Evolutionary conservation across 768 basidiomycete species (phyloP).

Genomic region (Phlebiopsis flavidoalba): DNA sequence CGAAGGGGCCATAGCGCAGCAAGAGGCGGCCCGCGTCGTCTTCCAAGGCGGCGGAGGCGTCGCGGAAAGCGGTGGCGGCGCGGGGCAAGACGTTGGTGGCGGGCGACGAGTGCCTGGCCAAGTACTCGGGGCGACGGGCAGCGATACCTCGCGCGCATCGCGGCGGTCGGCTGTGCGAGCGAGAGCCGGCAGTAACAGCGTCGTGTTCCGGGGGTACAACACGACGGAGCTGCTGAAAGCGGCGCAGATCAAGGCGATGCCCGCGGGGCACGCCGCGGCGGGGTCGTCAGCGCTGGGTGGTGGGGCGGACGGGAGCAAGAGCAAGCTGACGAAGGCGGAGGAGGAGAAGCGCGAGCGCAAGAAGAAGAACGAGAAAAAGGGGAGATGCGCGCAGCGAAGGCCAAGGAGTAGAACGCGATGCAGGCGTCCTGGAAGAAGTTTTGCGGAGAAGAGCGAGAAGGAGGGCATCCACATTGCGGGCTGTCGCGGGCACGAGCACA

Average conservation of each 20-base stretch:
- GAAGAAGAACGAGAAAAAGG: constrained; percentile 93
- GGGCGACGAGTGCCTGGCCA: constrained; percentile 82
- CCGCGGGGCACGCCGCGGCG: constrained; percentile 44
- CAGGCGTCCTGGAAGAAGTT: constrained; percentile 93
- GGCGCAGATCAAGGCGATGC: constrained; percentile 64
- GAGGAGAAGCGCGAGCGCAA: constrained; percentile 85
- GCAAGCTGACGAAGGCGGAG: constrained; percentile 73
- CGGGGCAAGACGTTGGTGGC: constrained; percentile 62
- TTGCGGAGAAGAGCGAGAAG: constrained; percentile 89
- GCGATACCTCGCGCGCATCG: constrained; percentile 88
- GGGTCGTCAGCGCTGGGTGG: too few relatives aligned
- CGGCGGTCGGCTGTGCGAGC: constrained; percentile 73
- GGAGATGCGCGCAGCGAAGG: constrained; percentile 77
- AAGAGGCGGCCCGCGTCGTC: constrained; percentile 59
- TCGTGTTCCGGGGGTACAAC: constrained; percentile 90
- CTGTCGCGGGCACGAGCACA: constrained; percentile 80
- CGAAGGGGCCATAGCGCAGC: constrained; percentile 66
- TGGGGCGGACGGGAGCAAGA: constrained; percentile 51
- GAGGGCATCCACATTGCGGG: constrained; percentile 91
- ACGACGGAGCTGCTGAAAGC: constrained; percentile 81
- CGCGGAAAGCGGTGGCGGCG: constrained; percentile 42
- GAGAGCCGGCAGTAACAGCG: constrained; percentile 83
- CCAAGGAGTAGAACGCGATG: constrained; percentile 80
- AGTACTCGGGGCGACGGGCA: constrained; percentile 79
- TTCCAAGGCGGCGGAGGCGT: constrained; percentile 43